These are phyloP conservation scores for Fraxinus latifolia DNA, from an alignment of 305 asterid species.

Conservation along the genomic window DNA sequence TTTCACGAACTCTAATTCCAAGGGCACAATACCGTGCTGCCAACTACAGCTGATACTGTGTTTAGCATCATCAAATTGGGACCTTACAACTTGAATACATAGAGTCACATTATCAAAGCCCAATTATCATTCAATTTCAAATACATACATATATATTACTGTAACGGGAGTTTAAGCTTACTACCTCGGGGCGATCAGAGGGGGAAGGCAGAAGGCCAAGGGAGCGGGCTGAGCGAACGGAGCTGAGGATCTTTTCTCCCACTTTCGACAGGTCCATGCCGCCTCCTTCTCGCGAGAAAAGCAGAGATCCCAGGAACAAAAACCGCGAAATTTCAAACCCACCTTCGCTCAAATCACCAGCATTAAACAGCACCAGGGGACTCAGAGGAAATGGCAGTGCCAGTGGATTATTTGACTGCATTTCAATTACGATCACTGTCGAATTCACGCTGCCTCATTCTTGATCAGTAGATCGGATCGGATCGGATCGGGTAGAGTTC, in stretches of 20 bases:
- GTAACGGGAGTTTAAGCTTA: neutral
- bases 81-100: neutral
- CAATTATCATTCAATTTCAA: neutral
- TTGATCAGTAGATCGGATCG: conserved; percentile 47
- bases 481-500: neutral
- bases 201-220: conserved; percentile 78
- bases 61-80: neutral
- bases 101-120: neutral
- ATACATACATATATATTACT: neutral
- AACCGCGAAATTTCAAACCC: conserved; percentile 88
- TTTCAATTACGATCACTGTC: conserved; percentile 57
- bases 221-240: conserved; percentile 98
- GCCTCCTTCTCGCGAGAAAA: conserved; percentile 76
- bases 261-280: conserved; percentile 96
- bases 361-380: conserved; percentile 74
- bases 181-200: conserved; percentile 90
- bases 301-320: conserved; percentile 88
- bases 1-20: neutral
- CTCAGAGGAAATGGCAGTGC: conserved; percentile 74
- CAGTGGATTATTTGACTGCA: conserved; percentile 70
- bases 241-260: conserved; percentile 95
- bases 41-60: neutral
- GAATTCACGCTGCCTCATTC: conserved; percentile 39
- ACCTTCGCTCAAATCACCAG: conserved; percentile 67
- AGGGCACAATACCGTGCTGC: neutral